These are phyloP conservation scores for Zymoseptoria crescenta DNA, from an alignment of 2,329 filamentous ascomycete genomes.

Conservation along the genomic window DNA sequence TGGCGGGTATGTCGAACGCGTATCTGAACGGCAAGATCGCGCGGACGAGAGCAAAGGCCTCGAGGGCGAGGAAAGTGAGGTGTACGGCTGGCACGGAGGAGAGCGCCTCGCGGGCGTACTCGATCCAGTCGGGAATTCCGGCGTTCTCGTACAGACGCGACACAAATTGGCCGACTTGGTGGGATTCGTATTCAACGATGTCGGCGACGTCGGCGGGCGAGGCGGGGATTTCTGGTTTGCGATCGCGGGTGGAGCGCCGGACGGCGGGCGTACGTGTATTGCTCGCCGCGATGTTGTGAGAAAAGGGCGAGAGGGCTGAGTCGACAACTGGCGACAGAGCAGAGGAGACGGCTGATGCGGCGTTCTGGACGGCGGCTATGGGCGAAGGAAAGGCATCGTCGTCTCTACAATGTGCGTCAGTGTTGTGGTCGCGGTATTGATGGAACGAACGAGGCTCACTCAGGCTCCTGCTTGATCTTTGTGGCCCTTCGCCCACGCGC, in stretches of 20 bases:
- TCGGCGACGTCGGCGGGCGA: conserved; percentile 72
- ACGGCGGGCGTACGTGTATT: conserved; percentile 21
- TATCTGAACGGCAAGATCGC: conserved; percentile 65
- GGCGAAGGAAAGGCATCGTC: conserved; percentile 15
- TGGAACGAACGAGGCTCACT: conserved; percentile 16
- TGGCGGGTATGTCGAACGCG: conserved; percentile 63
- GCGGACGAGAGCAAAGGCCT: conserved; percentile 60
- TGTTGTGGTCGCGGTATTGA: too few species aligned
- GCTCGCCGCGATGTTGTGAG: conserved; percentile 4
- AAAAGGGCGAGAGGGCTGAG: conserved; percentile 12
- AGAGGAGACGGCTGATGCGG: conserved; percentile 11
- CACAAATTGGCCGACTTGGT: conserved; percentile 59
- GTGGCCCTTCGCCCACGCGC: conserved; percentile 23
- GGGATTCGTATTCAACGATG: conserved; percentile 63
- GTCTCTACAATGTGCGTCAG: conserved; percentile 12
- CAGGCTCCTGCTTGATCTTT: conserved; percentile 30
- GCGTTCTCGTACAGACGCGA: conserved; percentile 56
- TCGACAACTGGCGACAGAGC: neutral
- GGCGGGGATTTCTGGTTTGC: conserved; percentile 45
- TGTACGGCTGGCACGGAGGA: conserved; percentile 68
- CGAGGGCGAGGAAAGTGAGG: conserved; percentile 58
- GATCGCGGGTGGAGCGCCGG: conserved; percentile 11
- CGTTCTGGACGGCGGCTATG: conserved; percentile 7
- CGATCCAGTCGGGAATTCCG: conserved; percentile 57
- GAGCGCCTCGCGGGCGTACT: conserved; percentile 59